Percentiles rank a stretch among this genome's conserved stretches.
phyloP scores from a whole-genome alignment of 2,329 filamentous ascomycete genomes.

The Colletotrichum musicola region DNA sequence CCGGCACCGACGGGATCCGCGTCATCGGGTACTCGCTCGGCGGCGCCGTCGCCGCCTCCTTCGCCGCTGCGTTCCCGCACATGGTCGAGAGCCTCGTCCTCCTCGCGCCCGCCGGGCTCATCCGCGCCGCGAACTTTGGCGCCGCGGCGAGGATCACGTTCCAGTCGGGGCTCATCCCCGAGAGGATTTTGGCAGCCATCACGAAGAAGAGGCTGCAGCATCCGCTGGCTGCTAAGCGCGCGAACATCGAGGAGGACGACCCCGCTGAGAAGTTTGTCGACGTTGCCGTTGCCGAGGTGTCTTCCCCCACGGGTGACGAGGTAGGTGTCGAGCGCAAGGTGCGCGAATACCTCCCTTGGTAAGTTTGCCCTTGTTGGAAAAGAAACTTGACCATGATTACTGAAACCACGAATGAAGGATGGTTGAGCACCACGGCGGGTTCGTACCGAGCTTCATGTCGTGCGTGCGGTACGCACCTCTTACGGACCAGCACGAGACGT shows the following conservation, averaged over 20 bases:
- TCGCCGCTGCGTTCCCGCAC: slow-evolving; percentile 78
- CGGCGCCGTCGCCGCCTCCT: slow-evolving; percentile 81
- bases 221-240: slow-evolving; percentile 60
- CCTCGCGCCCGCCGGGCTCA: slow-evolving; percentile 82
- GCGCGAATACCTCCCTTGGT: slow-evolving; percentile 65
- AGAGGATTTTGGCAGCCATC: slow-evolving; percentile 61
- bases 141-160: slow-evolving; percentile 64
- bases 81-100: slow-evolving; percentile 79
- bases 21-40: slow-evolving; percentile 87
- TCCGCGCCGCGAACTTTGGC: slow-evolving; percentile 69
- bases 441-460: slow-evolving; percentile 71
- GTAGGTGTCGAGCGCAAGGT: slow-evolving; percentile 60
- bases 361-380: too few species aligned
- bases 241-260: slow-evolving; percentile 40
- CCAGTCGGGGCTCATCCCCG: slow-evolving; percentile 66
- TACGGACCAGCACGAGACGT: slow-evolving; percentile 64
- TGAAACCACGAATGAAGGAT: slow-evolving; percentile 51
- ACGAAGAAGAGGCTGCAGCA: slow-evolving; percentile 62
- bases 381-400: too few species aligned
- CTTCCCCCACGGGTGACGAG: slow-evolving; percentile 45
- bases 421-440: slow-evolving; percentile 66
- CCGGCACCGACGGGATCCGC: slow-evolving; percentile 67
- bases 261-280: slow-evolving; percentile 49
- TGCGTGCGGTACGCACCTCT: slow-evolving; percentile 68
- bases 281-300: slow-evolving; percentile 57